Conservation (phyloP, 1,284 basidiomycete species). For the Fereydounia khargensis region DNA sequence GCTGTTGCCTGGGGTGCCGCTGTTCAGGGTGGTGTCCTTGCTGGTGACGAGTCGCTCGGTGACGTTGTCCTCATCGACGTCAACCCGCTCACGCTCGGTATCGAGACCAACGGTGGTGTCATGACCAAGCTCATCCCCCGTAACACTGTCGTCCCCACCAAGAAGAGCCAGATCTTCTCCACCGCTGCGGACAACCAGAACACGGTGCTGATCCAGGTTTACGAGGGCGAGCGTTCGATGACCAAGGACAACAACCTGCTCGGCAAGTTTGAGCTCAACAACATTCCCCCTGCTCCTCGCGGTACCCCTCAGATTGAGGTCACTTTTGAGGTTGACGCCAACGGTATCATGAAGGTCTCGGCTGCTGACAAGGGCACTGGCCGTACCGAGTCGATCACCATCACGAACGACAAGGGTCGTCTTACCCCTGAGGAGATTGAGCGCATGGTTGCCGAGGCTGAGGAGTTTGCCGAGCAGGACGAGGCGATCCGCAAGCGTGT, state of each 20-base stretch:
- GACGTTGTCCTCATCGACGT: slow-evolving; percentile 95
- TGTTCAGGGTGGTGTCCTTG: slow-evolving; percentile 91
- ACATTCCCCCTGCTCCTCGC: slow-evolving; percentile 95
- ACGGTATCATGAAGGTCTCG: slow-evolving; percentile 94
- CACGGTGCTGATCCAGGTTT: slow-evolving; percentile 84
- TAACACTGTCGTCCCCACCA: slow-evolving; percentile 98
- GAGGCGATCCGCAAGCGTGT: slow-evolving; percentile 66
- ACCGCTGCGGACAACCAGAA: slow-evolving; percentile 77
- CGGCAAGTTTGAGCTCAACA: slow-evolving; percentile 97
- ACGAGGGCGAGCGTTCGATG: slow-evolving; percentile 96
- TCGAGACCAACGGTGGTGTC: slow-evolving; percentile 96
- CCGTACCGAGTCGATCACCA: slow-evolving; percentile 97
- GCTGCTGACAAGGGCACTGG: slow-evolving; percentile 95
- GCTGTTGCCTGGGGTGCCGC: slow-evolving; percentile 89
- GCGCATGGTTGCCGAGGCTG: slow-evolving; percentile 91
- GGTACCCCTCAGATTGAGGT: slow-evolving; percentile 98
- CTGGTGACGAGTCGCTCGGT: slow-evolving; percentile 92
- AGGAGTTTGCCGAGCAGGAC: slow-evolving; percentile 72
- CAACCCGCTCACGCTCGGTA: slow-evolving; percentile 89
- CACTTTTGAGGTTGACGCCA: slow-evolving; percentile 97
- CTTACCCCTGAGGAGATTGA: slow-evolving; percentile 95
- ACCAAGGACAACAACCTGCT: slow-evolving; percentile 98
- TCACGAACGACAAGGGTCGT: slow-evolving; percentile 94
- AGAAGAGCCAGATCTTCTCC: slow-evolving; percentile 98
- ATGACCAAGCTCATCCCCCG: slow-evolving; percentile 79